A percentile compares a stretch with the other conserved stretches of the same genome.
These are phyloP conservation scores for Chytriomyces hyalinus DNA, from an alignment of 192 early-diverging fungal species.

Conservation along the genomic window DNA sequence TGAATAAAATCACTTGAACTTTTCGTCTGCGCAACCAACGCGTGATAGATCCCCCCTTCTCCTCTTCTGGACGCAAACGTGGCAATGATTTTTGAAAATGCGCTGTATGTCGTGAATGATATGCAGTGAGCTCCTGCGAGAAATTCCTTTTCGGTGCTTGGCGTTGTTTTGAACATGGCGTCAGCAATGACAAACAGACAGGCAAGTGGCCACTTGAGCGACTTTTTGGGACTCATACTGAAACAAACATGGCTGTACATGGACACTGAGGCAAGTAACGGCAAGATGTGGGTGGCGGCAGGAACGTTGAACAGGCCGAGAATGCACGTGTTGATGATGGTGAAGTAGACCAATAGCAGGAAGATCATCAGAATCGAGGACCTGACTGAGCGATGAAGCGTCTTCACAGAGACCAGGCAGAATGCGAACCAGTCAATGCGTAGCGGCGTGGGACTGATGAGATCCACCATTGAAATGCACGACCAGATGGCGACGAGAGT, in stretches of 20 bases:
- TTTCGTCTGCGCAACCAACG: too few relatives aligned
- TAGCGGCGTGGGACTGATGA: slow-evolving; percentile 2
- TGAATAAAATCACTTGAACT: too few relatives aligned
- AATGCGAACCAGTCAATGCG: slow-evolving; percentile 19
- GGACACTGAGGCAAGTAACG: background rate
- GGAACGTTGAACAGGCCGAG: slow-evolving; percentile 8
- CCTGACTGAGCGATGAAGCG: slow-evolving; percentile 21
- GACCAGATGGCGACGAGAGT: background rate
- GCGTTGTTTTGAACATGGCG: slow-evolving; percentile 4
- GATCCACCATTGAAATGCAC: slow-evolving; percentile 2
- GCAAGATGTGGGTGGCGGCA: background rate
- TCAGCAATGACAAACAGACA: background rate
- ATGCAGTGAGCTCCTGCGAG: slow-evolving; percentile 29
- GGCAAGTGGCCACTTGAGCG: slow-evolving; percentile 1
- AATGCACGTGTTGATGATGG: slow-evolving; percentile 16
- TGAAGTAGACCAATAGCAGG: slow-evolving; percentile 18
- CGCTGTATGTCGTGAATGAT: slow-evolving; percentile 16
- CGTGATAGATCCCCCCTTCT: background rate
- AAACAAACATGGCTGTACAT: slow-evolving; percentile 21
- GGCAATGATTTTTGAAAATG: slow-evolving; percentile 3
- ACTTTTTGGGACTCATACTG: slow-evolving; percentile 5
- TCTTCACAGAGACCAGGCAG: slow-evolving; percentile 13
- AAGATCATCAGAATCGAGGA: slow-evolving; percentile 16
- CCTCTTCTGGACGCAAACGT: background rate
- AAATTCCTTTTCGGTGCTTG: slow-evolving; percentile 10